Evolutionary conservation across 139 green algal species (phyloP), one percentile per base, ranked within the genome.

Genomic region (Coccomyxa sp.): DNA sequence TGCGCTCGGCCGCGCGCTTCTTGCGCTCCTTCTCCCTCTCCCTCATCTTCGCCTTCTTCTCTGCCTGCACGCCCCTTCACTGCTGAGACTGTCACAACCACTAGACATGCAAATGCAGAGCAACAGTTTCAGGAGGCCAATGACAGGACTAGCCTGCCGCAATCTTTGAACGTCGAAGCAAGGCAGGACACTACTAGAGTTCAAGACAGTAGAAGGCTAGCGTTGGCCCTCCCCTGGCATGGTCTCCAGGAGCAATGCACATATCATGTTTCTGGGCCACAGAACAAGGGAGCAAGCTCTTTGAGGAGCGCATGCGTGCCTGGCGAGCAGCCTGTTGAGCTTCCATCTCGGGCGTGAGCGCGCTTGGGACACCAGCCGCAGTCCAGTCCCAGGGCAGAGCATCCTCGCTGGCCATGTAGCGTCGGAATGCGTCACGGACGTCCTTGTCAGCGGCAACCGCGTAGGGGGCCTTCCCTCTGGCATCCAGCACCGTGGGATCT

Each of bases 261-360:
- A 51, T 51, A 51, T 51, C 38, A 51, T 51, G 38, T 51, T 51
- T 3, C 38, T 51, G 38, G 38, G 38, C 38, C 38, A 51, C 38
- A 51, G 38, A 51, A 51, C 38, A 51, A 51, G 38, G 3, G 38
- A 51, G 38, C 38, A 51, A 51, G 38, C 38, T 7, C 38, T 38
- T 63, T 45, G 30, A 30, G n/a, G 67, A 17, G 25, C 66, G 28
- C 78, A 67, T 75, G 28, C 58, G 31, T 58, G 74, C 57, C 32
- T 77, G 38, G 79, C 51, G 67, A 27, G 88, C 88, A 25, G 81
- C 74, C 79, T 93, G 89, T 25, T 89, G 85, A 12, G 81, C 87
- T 82, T 94, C 90, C 84, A 97, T 80, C 63, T 96, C 93, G 0
- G 92, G 81, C 15, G 93, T 95, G 60, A 97, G 88, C 0, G 92